Evolutionary conservation across 345 rosid genomes (phyloP), one percentile per base, ranked within the genome.

Genomic region (Hibiscus trionum): DNA sequence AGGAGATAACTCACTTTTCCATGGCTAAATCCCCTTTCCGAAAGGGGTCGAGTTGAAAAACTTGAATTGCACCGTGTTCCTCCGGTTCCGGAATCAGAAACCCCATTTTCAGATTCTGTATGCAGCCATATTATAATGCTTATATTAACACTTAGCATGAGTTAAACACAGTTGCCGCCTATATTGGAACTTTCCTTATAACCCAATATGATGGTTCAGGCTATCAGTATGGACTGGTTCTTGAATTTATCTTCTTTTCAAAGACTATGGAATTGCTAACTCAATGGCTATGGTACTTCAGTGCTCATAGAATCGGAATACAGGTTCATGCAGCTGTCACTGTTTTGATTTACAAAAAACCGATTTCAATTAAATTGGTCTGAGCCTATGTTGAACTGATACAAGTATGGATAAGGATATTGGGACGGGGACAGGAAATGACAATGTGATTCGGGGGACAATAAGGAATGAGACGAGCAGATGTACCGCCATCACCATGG

Each of bases 401-500:
- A 29, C 31, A 29, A 29, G 31, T 29, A 29, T 29, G 33, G 33
- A 31, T 31, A 31, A 0, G 4, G 33, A 31, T 31, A 2, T 0
- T 31, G 4, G 4, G 33, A 31, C 5, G 0, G 33, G 33, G 33
- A 31, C 33, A 31, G 33, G 4, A 31, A 31, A 3, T 2, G 86
- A 52, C 72, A 93, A 89, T 66, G 71, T 86, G 53, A 90, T 93
- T 75, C 97, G 88, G 79, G 74, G 78, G 74, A 83, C 97, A 31
- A 86, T 91, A 65, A 78, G 91, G 74, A 87, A 87, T 72, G 96
- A 91, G 80, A 88, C 94, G 63, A 81, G 76, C 61, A 72, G 82
- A 66, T 89, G 96, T 79, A 93, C 97, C 0, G 93, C 90, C 76
- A 84, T 93, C 66, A 91, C 2, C 55, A 88, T 90, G 31, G 96